phyloP scores from a whole-genome alignment of 495 filamentous ascomycete genomes.

The Cercophora sp. region DNA sequence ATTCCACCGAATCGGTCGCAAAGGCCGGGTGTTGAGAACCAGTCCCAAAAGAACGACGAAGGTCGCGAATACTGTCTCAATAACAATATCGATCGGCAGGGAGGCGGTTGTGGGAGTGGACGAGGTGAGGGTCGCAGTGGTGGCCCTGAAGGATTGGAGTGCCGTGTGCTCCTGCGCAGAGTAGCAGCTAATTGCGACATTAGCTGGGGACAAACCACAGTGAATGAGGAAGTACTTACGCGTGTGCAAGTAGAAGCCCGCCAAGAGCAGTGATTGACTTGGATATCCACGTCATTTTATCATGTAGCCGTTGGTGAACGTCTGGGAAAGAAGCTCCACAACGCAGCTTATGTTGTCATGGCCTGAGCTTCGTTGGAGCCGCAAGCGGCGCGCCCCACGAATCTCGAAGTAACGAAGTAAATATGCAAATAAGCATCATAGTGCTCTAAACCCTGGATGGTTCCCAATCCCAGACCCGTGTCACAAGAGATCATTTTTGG shows the following conservation, averaged over 20 bases:
- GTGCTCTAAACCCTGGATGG: too few relatives aligned
- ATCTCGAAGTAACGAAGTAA: too few relatives aligned
- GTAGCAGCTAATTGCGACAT: slow-evolving; percentile 58
- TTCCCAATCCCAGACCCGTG: too few relatives aligned
- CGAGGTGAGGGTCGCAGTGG: slow-evolving; percentile 46
- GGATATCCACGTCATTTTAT: slow-evolving; percentile 64
- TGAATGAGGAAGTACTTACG: too few relatives aligned
- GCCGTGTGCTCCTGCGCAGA: slow-evolving; percentile 81
- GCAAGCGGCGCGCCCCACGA: too few relatives aligned
- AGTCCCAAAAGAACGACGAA: slow-evolving; percentile 64
- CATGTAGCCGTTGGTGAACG: too few relatives aligned
- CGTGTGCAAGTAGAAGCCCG: slow-evolving; percentile 64
- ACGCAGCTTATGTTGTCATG: too few relatives aligned
- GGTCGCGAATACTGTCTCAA: slow-evolving; percentile 72
- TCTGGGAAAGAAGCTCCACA: too few relatives aligned
- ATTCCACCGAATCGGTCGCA: slow-evolving; percentile 75
- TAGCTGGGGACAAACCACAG: too few relatives aligned
- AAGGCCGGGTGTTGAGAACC: slow-evolving; percentile 62
- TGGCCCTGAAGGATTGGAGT: slow-evolving; percentile 55
- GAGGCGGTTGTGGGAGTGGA: slow-evolving; percentile 29
- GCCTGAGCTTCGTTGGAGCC: too few relatives aligned
- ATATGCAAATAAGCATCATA: too few relatives aligned
- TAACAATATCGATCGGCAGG: slow-evolving; percentile 71
- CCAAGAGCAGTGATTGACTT: slow-evolving; percentile 61
- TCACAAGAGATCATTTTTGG: too few relatives aligned